Conservation (phyloP, 2,329 filamentous ascomycete genomes). For the Penicillium sp. region DNA sequence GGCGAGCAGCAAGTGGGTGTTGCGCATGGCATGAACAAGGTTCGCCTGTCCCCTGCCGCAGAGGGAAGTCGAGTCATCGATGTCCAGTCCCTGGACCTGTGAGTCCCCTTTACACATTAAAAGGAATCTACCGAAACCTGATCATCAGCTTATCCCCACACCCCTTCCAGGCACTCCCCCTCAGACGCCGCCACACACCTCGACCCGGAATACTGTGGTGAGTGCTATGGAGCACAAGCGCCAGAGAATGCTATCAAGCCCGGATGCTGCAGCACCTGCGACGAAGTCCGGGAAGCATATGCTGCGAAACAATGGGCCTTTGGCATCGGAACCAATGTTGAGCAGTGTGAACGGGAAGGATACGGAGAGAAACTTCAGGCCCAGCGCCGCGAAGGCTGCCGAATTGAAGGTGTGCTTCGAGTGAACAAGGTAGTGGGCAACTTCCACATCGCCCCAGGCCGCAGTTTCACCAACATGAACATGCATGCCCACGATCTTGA, state of each 20-base stretch:
- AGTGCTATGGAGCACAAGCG: constrained; percentile 78
- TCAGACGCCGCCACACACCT: constrained; percentile 70
- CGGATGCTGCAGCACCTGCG: constrained; percentile 96
- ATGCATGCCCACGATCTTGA: constrained; percentile 97
- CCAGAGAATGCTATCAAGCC: constrained; percentile 67
- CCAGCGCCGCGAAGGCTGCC: constrained; percentile 87
- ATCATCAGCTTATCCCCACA: constrained; percentile 5
- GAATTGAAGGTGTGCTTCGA: constrained; percentile 82
- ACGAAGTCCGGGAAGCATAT: constrained; percentile 94
- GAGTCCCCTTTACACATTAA: constrained; percentile 31
- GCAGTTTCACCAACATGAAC: constrained; percentile 92
- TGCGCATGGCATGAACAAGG: constrained; percentile 85
- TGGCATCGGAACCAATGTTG: constrained; percentile 81
- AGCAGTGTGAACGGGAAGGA: constrained; percentile 92
- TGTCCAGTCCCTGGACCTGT: constrained; percentile 62
- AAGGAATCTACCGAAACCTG: not conserved
- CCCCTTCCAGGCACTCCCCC: constrained; percentile 54
- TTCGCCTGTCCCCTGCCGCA: constrained; percentile 65
- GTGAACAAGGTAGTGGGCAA: constrained; percentile 99
- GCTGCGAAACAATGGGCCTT: constrained; percentile 88
- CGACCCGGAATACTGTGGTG: constrained; percentile 85
- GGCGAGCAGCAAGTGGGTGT: constrained; percentile 95
- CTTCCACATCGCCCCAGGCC: constrained; percentile 95
- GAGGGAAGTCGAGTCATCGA: constrained; percentile 76
- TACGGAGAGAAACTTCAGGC: constrained; percentile 83